A percentile compares a stretch with the other conserved stretches of the same genome.
Evolutionary conservation across 2,329 filamentous ascomycete genomes (phyloP).

Genomic region (Claviceps monticola): DNA sequence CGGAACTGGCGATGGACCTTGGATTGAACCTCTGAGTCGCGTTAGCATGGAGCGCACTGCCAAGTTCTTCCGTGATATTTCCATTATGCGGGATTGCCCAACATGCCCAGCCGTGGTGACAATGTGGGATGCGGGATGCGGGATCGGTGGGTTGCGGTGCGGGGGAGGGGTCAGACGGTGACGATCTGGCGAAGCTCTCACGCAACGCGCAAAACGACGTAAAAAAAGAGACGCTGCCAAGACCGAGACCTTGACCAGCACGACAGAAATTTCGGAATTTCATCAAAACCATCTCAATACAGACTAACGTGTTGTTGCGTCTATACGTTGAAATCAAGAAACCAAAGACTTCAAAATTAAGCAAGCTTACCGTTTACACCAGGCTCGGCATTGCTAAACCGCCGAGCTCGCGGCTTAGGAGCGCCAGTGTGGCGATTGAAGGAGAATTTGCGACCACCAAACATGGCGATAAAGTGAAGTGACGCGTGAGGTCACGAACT

Average conservation of each 20-base stretch:
- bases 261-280: neutral
- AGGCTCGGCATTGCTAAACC: constrained; percentile 47
- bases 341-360: neutral
- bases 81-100: too few relatives aligned
- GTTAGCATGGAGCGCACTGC: constrained; percentile 6
- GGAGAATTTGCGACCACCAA: constrained; percentile 48
- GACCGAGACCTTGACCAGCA: neutral
- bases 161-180: neutral
- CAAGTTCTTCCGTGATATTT: neutral
- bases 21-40: constrained; percentile 56
- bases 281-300: too few relatives aligned
- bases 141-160: neutral
- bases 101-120: neutral
- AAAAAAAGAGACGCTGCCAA: neutral
- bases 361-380: constrained; percentile 36
- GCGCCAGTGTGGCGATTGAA: constrained; percentile 53
- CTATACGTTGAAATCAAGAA: neutral
- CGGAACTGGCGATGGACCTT: constrained; percentile 83
- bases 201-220: neutral
- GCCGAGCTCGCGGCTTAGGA: constrained; percentile 37
- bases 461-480: constrained; percentile 24
- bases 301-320: neutral
- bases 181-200: neutral
- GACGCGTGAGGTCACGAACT: neutral
- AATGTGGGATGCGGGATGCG: too few relatives aligned